Evolutionary conservation across 2,329 filamentous ascomycete genomes (phyloP).

Genomic region (Gliomastix tumulicola): DNA sequence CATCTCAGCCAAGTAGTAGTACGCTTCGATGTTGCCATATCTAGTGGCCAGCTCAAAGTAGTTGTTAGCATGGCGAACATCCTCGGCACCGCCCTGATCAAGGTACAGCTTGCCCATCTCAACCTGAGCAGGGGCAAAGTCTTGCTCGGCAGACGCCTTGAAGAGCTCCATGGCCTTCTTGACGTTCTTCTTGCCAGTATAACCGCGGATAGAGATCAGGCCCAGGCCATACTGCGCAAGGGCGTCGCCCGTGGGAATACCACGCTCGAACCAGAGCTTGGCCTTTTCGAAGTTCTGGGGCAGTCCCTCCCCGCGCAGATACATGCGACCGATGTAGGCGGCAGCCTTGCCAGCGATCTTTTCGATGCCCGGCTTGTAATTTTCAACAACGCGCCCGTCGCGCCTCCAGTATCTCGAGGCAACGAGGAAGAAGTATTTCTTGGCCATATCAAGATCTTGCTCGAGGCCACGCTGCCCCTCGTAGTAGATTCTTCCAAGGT

Average conservation of each 20-base stretch:
- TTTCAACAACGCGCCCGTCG: slow-evolving; percentile 67
- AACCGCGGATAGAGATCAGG: slow-evolving; percentile 74
- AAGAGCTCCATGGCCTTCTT: slow-evolving; percentile 69
- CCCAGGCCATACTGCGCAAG: slow-evolving; percentile 82
- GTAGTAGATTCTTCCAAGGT: slow-evolving; percentile 79
- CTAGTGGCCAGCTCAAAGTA: slow-evolving; percentile 85
- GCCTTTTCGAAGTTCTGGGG: slow-evolving; percentile 72
- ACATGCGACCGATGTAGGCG: slow-evolving; percentile 84
- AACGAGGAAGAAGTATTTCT: slow-evolving; percentile 74
- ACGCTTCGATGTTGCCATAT: slow-evolving; percentile 79
- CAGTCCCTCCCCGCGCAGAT: slow-evolving; percentile 78
- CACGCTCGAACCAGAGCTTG: slow-evolving; percentile 76
- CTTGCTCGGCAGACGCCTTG: slow-evolving; percentile 72
- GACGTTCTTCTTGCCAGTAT: slow-evolving; percentile 64
- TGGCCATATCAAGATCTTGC: slow-evolving; percentile 65
- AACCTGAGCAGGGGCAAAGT: slow-evolving; percentile 74
- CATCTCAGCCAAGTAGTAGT: slow-evolving; percentile 89
- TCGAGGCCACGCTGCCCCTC: slow-evolving; percentile 74
- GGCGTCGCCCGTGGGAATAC: slow-evolving; percentile 66
- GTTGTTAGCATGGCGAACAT: slow-evolving; percentile 69
- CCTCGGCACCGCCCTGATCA: slow-evolving; percentile 66
- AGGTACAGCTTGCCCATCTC: slow-evolving; percentile 78
- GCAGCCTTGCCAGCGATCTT: slow-evolving; percentile 78
- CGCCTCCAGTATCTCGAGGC: slow-evolving; percentile 75
- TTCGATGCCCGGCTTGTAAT: slow-evolving; percentile 63